Evolutionary conservation across 306 rosid species (phyloP).

Genomic region (Neltuma alba): DNA sequence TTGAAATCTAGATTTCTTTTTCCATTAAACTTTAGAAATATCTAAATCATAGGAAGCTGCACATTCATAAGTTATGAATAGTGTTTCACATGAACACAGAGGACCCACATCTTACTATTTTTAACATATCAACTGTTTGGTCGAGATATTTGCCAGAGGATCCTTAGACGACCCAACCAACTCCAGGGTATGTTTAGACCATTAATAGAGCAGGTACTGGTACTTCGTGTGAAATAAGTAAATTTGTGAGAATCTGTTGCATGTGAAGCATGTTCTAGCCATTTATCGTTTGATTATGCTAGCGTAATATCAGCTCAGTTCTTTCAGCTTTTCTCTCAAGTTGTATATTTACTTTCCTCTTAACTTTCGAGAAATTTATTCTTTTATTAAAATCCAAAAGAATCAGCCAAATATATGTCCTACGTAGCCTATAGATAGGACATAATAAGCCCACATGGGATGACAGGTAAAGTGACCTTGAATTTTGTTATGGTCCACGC

Average conservation of each 20-base stretch:
- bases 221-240: background rate
- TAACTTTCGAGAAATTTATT: background rate
- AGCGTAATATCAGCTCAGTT: constrained; percentile 11
- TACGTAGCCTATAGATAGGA: constrained; percentile 21
- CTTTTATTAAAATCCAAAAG: background rate
- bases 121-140: too few relatives aligned
- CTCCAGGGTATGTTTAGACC: background rate
- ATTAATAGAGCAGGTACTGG: background rate
- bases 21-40: background rate
- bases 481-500: constrained; percentile 20
- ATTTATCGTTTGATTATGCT: constrained; percentile 22
- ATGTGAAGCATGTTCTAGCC: background rate
- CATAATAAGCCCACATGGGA: constrained; percentile 37
- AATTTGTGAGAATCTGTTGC: constrained; percentile 24
- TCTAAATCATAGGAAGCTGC: background rate
- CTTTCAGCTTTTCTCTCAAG: background rate
- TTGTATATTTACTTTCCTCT: background rate
- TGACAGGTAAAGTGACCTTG: constrained; percentile 28
- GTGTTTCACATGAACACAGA: background rate
- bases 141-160: too few relatives aligned
- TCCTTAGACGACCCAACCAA: background rate
- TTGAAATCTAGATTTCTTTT: background rate
- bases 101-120: background rate
- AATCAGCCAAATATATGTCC: constrained; percentile 5
- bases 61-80: background rate